A percentile compares a stretch with the other conserved stretches of the same genome.
These are phyloP conservation scores for Amanita pallidorosea DNA, from an alignment of 768 basidiomycete genomes.

Conservation along the genomic window DNA sequence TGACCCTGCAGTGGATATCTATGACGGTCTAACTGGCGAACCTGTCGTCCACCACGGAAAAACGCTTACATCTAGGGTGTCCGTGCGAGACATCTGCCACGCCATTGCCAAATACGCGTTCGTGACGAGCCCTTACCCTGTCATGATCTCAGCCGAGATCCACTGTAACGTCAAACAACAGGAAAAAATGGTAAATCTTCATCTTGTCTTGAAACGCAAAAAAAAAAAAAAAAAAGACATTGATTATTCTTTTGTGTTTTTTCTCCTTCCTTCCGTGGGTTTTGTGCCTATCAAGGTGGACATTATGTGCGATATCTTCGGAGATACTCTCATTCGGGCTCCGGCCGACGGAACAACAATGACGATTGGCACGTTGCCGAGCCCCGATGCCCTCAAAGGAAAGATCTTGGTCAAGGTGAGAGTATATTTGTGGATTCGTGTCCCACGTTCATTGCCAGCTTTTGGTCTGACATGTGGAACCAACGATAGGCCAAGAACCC, in stretches of 20 bases:
- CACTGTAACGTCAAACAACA: slow-evolving; percentile 66
- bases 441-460: neutral
- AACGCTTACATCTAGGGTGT: slow-evolving; percentile 81
- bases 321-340: slow-evolving; percentile 24
- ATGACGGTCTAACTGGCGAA: slow-evolving; percentile 66
- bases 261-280: neutral
- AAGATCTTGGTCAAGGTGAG: slow-evolving; percentile 75
- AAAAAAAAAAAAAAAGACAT: too few species aligned
- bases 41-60: slow-evolving; percentile 92
- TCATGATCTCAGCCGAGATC: slow-evolving; percentile 96
- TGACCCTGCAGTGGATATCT: slow-evolving; percentile 75
- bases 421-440: neutral
- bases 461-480: too few species aligned
- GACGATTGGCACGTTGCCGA: slow-evolving; percentile 56
- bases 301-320: slow-evolving; percentile 38
- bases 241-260: too few species aligned
- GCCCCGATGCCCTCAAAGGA: slow-evolving; percentile 77
- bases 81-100: slow-evolving; percentile 72
- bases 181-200: slow-evolving; percentile 25
- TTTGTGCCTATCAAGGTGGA: slow-evolving; percentile 11
- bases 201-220: too few species aligned
- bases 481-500: slow-evolving; percentile 60
- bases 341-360: slow-evolving; percentile 26
- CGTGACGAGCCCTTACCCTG: slow-evolving; percentile 85
- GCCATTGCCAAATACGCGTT: slow-evolving; percentile 92